Evolutionary conservation across 768 basidiomycete genomes (phyloP).

Genomic region (Boletus insuetus): DNA sequence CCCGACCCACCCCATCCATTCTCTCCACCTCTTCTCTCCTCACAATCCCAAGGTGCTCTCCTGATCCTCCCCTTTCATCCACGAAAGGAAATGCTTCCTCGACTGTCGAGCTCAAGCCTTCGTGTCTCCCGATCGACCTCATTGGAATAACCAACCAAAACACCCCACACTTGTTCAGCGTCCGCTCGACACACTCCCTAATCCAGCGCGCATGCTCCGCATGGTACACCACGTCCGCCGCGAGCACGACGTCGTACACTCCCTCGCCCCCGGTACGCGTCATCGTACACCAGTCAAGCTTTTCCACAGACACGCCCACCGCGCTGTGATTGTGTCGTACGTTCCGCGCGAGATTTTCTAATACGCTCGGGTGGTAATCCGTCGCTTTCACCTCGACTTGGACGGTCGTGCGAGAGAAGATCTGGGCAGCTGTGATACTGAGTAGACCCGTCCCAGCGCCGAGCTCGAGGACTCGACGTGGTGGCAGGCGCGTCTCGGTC

Average conservation of each 20-base stretch:
- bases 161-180: conserved; percentile 45
- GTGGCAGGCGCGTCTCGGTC: neutral
- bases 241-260: conserved; percentile 66
- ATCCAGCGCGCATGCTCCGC: conserved; percentile 70
- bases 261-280: conserved; percentile 20
- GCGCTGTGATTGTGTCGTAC: conserved; percentile 48
- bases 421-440: conserved; percentile 62
- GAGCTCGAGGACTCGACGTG: conserved; percentile 64
- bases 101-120: conserved; percentile 55
- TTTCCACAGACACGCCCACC: conserved; percentile 41
- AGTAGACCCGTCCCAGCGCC: conserved; percentile 84
- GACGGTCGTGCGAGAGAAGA: conserved; percentile 29
- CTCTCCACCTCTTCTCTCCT: conserved; percentile 46
- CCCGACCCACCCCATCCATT: conserved; percentile 57
- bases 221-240: conserved; percentile 79
- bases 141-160: conserved; percentile 77
- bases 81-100: conserved; percentile 46
- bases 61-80: neutral
- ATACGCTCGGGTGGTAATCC: conserved; percentile 76
- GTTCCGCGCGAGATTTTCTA: conserved; percentile 64
- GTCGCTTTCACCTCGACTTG: conserved; percentile 54
- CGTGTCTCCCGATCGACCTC: conserved; percentile 62
- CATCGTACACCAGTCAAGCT: conserved; percentile 67
- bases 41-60: conserved; percentile 43
- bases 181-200: conserved; percentile 51